phyloP scores from a whole-genome alignment of 1,139 yeast species.

The Hemisphaericaspora lyxosophila region DNA sequence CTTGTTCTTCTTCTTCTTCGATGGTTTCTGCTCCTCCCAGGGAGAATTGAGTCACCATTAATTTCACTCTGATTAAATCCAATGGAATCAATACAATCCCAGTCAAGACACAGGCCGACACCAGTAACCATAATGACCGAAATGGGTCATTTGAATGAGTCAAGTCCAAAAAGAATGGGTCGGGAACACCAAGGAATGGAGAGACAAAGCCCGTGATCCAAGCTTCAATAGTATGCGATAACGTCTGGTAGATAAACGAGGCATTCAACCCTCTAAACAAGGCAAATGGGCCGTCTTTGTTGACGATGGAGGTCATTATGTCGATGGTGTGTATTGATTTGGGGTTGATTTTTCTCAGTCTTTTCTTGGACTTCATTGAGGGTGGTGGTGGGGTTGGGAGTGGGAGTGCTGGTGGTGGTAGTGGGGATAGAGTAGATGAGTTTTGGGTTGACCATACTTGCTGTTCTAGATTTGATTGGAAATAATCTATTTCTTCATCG shows the following conservation, averaged over 20 bases:
- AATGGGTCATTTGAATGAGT: conserved; percentile 79
- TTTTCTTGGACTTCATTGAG: conserved; percentile 6
- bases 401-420: conserved; percentile 18
- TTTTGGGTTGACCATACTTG: conserved; percentile 14
- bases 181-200: conserved; percentile 83
- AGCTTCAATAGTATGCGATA: conserved; percentile 78
- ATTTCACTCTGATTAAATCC: conserved; percentile 74
- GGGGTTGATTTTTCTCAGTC: conserved; percentile 49
- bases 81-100: conserved; percentile 80
- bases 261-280: conserved; percentile 87
- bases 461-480: conserved; percentile 30
- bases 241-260: conserved; percentile 72
- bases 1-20: conserved; percentile 6
- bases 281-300: conserved; percentile 82
- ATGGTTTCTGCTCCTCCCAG: conserved; percentile 16
- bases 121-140: conserved; percentile 63
- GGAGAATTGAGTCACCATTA: conserved; percentile 61
- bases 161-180: conserved; percentile 82
- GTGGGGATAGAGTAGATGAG: background rate
- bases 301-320: conserved; percentile 64
- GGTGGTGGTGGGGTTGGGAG: conserved; percentile 4
- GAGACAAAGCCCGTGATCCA: conserved; percentile 90
- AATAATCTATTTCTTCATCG: conserved; percentile 59
- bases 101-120: conserved; percentile 71
- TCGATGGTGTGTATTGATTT: conserved; percentile 68